phyloP scores from a whole-genome alignment of 2,329 filamentous ascomycete species.

The Dothideomycetidae sp. region DNA sequence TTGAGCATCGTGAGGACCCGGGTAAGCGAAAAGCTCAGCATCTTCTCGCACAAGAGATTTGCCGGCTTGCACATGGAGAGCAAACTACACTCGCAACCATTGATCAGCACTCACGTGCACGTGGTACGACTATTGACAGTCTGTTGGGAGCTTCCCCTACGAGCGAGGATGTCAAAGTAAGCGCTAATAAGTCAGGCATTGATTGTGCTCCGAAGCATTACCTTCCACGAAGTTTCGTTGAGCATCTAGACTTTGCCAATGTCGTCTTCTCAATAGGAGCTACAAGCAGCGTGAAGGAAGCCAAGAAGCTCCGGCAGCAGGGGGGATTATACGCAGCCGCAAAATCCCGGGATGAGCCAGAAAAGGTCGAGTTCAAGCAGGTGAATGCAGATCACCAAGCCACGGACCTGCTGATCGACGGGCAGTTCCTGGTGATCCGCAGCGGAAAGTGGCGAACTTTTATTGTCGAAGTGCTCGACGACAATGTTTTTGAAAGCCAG shows the following conservation, averaged over 20 bases:
- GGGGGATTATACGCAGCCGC: slow-evolving; percentile 4
- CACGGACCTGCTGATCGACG: neutral
- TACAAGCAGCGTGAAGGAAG: neutral
- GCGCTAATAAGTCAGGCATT: no score
- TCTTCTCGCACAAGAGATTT: slow-evolving; percentile 64
- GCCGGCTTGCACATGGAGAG: slow-evolving; percentile 63
- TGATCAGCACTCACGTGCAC: slow-evolving; percentile 37
- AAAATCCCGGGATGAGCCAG: neutral
- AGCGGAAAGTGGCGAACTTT: slow-evolving; percentile 6
- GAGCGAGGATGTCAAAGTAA: neutral
- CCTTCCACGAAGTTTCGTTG: slow-evolving; percentile 2
- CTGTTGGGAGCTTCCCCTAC: neutral
- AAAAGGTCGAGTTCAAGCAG: slow-evolving; percentile 3
- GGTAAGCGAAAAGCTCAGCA: slow-evolving; percentile 69
- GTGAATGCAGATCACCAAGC: neutral
- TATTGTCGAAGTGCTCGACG: slow-evolving; percentile 2
- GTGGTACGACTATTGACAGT: slow-evolving; percentile 16
- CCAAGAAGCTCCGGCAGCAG: neutral
- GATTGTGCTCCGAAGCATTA: neutral
- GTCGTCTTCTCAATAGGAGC: neutral
- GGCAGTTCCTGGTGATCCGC: neutral
- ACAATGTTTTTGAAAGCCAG: slow-evolving; percentile 1
- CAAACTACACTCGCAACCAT: slow-evolving; percentile 50
- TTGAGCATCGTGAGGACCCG: slow-evolving; percentile 51
- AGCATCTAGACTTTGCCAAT: neutral